Base-by-base conservation (phyloP, 768 basidiomycete species). In the Russula abietina region DNA sequence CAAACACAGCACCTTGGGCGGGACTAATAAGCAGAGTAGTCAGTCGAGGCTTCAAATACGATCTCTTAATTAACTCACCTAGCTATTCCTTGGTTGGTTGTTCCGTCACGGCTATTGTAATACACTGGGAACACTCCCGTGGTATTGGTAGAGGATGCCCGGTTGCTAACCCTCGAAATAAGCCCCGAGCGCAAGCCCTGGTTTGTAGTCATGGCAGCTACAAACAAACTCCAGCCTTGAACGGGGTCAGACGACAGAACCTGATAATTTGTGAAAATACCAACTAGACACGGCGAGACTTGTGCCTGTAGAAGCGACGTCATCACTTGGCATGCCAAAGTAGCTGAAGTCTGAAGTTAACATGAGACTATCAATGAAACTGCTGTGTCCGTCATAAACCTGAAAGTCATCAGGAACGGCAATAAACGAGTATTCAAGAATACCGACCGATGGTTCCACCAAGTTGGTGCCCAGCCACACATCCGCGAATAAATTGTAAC, bases 401-500 rank as follows among this genome's bases (percentile, higher is more conserved):
- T 68, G 17, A 39, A 49, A 26, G 1, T 16, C 6, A 48, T 68
- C 19, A 55, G 48, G 8, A 19, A 36, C 45, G 16, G 24, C 38
- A 45, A 22, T 6, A 48, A 46, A 24, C 11, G 2, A 43, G 26
- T 14, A 46, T 36, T 33, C 24, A 32, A 16, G 3, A 39, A 60
- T 17, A 64, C 68, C 9, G n/a, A 62, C 65, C 24, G 66, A 56
- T 56, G 56, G 53, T 16, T 68, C 67, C 73, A 87, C 82, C 17
- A 87, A 70, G 53, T 80, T 77, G 24, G 81, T 76, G 36, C 78
- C 78, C 53, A 87, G 72, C 45, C 87, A 73, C 68, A 78, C 81
- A 69, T 87, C 86, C 11, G 79, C 82, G 60, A 78, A 86, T 54
- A 88, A 68, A 73, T 87, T 87, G 73, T 89, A 87, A 17, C 81